Conservation (phyloP, 306 rosid genomes). For the Prunus fruticosa region DNA sequence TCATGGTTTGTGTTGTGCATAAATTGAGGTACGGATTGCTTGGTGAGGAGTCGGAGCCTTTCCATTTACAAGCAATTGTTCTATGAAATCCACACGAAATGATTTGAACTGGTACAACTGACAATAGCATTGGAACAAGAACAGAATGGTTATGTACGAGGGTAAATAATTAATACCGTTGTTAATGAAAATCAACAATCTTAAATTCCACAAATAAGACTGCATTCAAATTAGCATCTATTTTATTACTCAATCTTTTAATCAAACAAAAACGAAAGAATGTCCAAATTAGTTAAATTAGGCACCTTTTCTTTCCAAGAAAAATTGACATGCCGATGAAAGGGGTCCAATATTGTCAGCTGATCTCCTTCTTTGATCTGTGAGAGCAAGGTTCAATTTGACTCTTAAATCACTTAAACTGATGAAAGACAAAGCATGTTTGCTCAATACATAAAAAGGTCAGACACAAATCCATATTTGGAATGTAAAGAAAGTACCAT, state of each 20-base stretch:
- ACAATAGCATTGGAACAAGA: slow-evolving; percentile 11
- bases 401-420: slow-evolving; percentile 16
- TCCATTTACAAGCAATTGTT: slow-evolving; percentile 86
- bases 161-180: background rate
- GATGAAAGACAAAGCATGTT: slow-evolving; percentile 13
- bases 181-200: background rate
- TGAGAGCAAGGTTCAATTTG: slow-evolving; percentile 23
- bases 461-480: background rate
- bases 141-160: slow-evolving; percentile 3
- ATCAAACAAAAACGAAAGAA: slow-evolving; percentile 2
- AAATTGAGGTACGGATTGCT: slow-evolving; percentile 58
- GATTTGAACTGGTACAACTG: slow-evolving; percentile 81
- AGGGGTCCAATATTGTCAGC: slow-evolving; percentile 68
- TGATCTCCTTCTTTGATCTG: slow-evolving; percentile 97
- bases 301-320: slow-evolving; percentile 82
- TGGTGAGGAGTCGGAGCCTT: slow-evolving; percentile 63
- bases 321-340: slow-evolving; percentile 43
- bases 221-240: background rate
- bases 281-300: background rate
- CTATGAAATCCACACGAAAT: slow-evolving; percentile 79
- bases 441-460: background rate
- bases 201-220: background rate
- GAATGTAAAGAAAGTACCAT: background rate
- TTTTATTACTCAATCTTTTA: background rate
- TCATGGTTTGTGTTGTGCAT: slow-evolving; percentile 78